Conservation (phyloP, 306 rosid genomes). For the Cucurbita maxima region DNA sequence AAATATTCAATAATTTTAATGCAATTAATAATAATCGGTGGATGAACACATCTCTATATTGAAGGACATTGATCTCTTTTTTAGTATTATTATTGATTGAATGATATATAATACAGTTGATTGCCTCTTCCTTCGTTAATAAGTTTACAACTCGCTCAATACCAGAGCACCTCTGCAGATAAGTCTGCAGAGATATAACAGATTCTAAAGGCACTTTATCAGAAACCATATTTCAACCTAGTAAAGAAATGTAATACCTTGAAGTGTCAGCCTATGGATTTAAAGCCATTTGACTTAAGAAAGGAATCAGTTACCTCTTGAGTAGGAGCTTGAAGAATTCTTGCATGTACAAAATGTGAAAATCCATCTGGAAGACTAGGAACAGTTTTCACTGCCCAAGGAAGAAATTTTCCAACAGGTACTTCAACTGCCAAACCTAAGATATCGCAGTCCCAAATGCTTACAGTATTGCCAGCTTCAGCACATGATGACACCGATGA, state of each 20-base stretch:
- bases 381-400: slow-evolving; percentile 57
- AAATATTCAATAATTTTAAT: not conserved
- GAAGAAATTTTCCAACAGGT: slow-evolving; percentile 51
- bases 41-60: not conserved
- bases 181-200: not conserved
- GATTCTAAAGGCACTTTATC: not conserved
- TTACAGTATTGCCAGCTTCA: slow-evolving; percentile 22
- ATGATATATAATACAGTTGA: not conserved
- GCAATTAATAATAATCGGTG: not conserved
- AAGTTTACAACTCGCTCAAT: not conserved
- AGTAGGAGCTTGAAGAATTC: slow-evolving; percentile 25
- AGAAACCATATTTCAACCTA: not conserved
- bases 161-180: not conserved
- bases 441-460: slow-evolving; percentile 45
- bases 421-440: slow-evolving; percentile 41
- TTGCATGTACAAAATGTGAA: slow-evolving; percentile 38
- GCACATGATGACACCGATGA: slow-evolving; percentile 43
- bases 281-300: not conserved
- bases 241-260: not conserved
- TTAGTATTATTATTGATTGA: not conserved
- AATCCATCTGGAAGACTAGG: slow-evolving; percentile 62
- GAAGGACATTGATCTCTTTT: not conserved
- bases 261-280: not conserved
- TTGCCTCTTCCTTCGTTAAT: not conserved
- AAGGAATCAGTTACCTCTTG: slow-evolving; percentile 31